phyloP scores from a whole-genome alignment of 2,329 filamentous ascomycete genomes.

The Fusarium sp. region DNA sequence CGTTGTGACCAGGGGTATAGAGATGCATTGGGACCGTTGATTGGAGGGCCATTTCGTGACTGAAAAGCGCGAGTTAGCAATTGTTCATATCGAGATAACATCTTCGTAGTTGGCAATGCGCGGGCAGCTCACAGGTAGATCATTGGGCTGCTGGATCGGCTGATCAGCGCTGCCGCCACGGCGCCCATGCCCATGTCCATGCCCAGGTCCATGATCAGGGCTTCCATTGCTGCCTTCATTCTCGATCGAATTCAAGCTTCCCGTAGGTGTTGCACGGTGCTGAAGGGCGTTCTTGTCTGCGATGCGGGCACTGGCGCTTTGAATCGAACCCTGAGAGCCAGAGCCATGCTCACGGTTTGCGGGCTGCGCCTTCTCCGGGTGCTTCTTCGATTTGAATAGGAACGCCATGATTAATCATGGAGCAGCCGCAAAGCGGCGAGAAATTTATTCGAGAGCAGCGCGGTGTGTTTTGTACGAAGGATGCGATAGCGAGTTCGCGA shows the following conservation, averaged over 20 bases:
- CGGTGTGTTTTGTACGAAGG: slow-evolving; percentile 14
- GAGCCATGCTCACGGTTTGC: slow-evolving; percentile 66
- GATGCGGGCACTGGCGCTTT: slow-evolving; percentile 60
- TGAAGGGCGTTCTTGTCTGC: slow-evolving; percentile 64
- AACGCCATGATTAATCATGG: slow-evolving; percentile 74
- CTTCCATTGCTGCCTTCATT: slow-evolving; percentile 67
- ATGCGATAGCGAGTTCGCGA: slow-evolving; percentile 21
- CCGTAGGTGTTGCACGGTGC: slow-evolving; percentile 76
- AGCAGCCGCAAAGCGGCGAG: slow-evolving; percentile 53
- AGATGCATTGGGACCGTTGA: slow-evolving; percentile 74
- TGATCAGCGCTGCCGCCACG: slow-evolving; percentile 64
- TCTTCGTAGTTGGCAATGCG: background rate
- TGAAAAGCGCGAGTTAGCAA: slow-evolving; percentile 47
- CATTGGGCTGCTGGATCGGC: slow-evolving; percentile 53
- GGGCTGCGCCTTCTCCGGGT: slow-evolving; percentile 68
- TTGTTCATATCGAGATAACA: background rate
- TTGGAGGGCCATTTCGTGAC: slow-evolving; percentile 65
- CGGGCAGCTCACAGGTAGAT: slow-evolving; percentile 56
- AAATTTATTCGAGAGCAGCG: slow-evolving; percentile 32
- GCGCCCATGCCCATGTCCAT: slow-evolving; percentile 59
- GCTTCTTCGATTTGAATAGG: slow-evolving; percentile 85
- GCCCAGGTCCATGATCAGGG: slow-evolving; percentile 66
- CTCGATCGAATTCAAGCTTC: slow-evolving; percentile 79
- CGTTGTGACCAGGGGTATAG: slow-evolving; percentile 97
- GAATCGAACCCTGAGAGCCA: slow-evolving; percentile 58